Base-by-base conservation (phyloP, 805 yeast genomes). In the Lipomyces spencermartinsiae region DNA sequence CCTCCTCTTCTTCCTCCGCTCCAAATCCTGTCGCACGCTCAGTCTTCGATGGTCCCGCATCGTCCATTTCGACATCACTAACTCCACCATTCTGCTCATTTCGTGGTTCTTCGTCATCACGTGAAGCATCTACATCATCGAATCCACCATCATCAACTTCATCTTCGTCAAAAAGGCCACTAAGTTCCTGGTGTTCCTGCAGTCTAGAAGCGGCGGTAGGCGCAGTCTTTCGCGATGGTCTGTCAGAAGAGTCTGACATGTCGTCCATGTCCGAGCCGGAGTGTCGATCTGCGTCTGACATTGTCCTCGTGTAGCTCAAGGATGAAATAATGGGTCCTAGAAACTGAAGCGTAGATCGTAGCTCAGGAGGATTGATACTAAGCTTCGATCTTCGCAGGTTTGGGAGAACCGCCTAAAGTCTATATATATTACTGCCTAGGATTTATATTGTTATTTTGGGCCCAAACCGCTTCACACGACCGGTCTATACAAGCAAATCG, bases 111-210 rank as follows among this genome's bases (percentile, higher is more conserved):
- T 58, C 57, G 9, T 25, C 63, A 14, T 60, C 65, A 12, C 64
- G 64, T 8, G 62, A 68, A 14, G 53, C 66, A 22, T 59, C 46
- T 25, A 57, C 73, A 12, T 64, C 71, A 35, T 54, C 61, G 2
- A 49, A 14, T 25, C 64, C 66, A 4, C 66, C 64, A 58, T 63
- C 62, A 56, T 62, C 56, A 43, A 35, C 66, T 53, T 65, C 70
- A 46, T 68, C 71, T 57, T 70, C 77, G 66, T 74, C 71, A 58
- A 71, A 72, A 22, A 79, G 63, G 6, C 65, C 72, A 34, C 59
- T 65, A 10, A 69, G 64, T 9, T 59, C 67, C 12, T 33, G 58
- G 39, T 67, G 65, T 35, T 58, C 58, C 12, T 54, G 59, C n/a
- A 7, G 22, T 43, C 49, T n/a, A n/a, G 49, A 43, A 3, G 49